Evolutionary conservation across 169 alveolate genomes (phyloP).

Genomic region (Cryptosporidium felis): DNA sequence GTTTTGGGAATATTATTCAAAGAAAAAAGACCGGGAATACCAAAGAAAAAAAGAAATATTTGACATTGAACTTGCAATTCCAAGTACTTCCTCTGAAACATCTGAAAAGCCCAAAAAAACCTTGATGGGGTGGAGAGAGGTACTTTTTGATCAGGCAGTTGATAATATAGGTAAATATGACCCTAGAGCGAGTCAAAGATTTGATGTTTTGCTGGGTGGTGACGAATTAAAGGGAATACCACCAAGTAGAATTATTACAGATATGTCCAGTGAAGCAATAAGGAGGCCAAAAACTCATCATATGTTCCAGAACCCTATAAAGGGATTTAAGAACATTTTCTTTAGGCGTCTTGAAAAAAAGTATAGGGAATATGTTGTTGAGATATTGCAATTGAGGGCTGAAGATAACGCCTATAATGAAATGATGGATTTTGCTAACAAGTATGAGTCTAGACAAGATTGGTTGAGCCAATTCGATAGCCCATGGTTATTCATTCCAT

Average conservation of each 20-base stretch:
- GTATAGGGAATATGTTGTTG: slow-evolving; percentile 51
- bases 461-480: slow-evolving; percentile 47
- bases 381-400: slow-evolving; percentile 15
- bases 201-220: background rate
- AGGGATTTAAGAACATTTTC: slow-evolving; percentile 18
- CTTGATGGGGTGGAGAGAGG: slow-evolving; percentile 61
- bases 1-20: slow-evolving; percentile 42
- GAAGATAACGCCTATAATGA: slow-evolving; percentile 47
- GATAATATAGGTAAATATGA: slow-evolving; percentile 60
- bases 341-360: slow-evolving; percentile 3
- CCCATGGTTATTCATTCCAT: slow-evolving; percentile 62
- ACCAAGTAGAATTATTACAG: slow-evolving; percentile 52
- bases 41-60: background rate
- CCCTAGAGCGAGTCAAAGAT: slow-evolving; percentile 59
- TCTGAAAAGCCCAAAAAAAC: background rate
- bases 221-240: slow-evolving; percentile 51
- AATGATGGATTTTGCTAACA: slow-evolving; percentile 45
- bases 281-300: slow-evolving; percentile 45
- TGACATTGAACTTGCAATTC: background rate
- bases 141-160: slow-evolving; percentile 57
- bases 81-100: background rate
- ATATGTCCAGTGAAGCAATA: slow-evolving; percentile 62
- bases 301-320: background rate
- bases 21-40: background rate
- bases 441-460: slow-evolving; percentile 49